phyloP scores from a whole-genome alignment of 768 basidiomycete species.

The Clavaria fumosa region DNA sequence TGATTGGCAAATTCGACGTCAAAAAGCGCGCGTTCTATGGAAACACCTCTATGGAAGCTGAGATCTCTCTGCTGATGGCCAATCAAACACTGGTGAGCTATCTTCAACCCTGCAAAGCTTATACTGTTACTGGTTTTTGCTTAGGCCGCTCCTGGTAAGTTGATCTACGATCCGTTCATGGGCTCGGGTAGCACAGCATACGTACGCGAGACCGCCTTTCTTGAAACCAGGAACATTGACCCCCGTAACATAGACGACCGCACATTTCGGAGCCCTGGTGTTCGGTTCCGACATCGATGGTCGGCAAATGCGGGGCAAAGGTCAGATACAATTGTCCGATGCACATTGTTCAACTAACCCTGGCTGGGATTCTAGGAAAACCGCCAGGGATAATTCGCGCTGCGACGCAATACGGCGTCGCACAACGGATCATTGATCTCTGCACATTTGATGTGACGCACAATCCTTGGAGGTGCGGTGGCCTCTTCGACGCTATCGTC shows the following conservation, averaged over 20 bases:
- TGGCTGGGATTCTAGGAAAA: conserved; percentile 17
- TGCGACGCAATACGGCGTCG: conserved; percentile 72
- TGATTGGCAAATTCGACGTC: conserved; percentile 64
- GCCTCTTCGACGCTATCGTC: conserved; percentile 83
- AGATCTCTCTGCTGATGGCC: conserved; percentile 91
- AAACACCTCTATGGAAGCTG: conserved; percentile 96
- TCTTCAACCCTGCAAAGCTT: not conserved
- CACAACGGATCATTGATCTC: conserved; percentile 61
- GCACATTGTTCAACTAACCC: too few relatives aligned
- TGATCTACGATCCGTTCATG: conserved; percentile 92
- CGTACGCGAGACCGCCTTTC: conserved; percentile 25
- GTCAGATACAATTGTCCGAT: too few relatives aligned
- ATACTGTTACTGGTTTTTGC: not conserved
- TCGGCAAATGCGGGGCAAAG: conserved; percentile 90
- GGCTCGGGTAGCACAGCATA: conserved; percentile 90
- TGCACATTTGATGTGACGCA: conserved; percentile 88
- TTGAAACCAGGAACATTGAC: not conserved
- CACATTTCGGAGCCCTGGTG: conserved; percentile 75
- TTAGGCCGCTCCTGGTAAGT: conserved; percentile 78
- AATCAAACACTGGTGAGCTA: conserved; percentile 75
- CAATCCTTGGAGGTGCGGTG: conserved; percentile 80
- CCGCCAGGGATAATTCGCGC: conserved; percentile 64
- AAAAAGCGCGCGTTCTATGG: conserved; percentile 86
- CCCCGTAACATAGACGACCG: conserved; percentile 77
- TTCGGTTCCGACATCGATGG: conserved; percentile 96